Base-by-base conservation (phyloP, 1,284 basidiomycete genomes). In the Apiotrichum sp. region DNA sequence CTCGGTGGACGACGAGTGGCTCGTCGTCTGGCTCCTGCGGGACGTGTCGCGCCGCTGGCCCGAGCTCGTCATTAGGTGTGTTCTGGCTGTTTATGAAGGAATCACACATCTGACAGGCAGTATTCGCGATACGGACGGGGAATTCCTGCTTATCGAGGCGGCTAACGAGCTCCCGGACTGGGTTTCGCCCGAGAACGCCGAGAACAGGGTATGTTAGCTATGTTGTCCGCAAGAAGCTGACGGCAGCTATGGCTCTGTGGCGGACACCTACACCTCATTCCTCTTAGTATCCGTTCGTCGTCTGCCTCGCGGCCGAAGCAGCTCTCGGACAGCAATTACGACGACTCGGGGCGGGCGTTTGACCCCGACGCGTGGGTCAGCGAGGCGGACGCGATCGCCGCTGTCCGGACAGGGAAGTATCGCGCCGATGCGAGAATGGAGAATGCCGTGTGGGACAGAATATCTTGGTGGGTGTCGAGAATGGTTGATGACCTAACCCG, bases 1-100 rank as follows among this genome's bases (percentile, higher is more conserved):
- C 73, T 89, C 86, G 52, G 82, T 98, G 16, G 93, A 98, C 69
- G 93, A 98, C 69, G 95, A 98, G 76, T 98, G 93, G 93, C 87
- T 86, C 68, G 81, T 84, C 14, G 89, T 95, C 13, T 98, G 90
- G 88, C 78, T 97, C 39, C 76, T 96, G 59, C 80, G 80, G 63
- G 82, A 89, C 73, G 80, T 93, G 54, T 87, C 84, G 59, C 76
- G 78, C 48, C 83, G 82, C 59, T 92, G 88, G 86, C 85, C 89
- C 63, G 78, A 89, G 44, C 83, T 83, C 9, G 81, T 92, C 53
- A 86, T 86, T 16, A 68, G 66, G 69, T 73, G 43, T 61, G 69
- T 70, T 48, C n/a, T 14, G 11, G 40, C 22, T 22, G 22, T 22
- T 22, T 22, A 22, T 22, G 22, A 22, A 22, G 22, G 22, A 22